Base-by-base conservation (phyloP, 108 stramenopile genomes). In the Phaeodactylum tricornutum region DNA sequence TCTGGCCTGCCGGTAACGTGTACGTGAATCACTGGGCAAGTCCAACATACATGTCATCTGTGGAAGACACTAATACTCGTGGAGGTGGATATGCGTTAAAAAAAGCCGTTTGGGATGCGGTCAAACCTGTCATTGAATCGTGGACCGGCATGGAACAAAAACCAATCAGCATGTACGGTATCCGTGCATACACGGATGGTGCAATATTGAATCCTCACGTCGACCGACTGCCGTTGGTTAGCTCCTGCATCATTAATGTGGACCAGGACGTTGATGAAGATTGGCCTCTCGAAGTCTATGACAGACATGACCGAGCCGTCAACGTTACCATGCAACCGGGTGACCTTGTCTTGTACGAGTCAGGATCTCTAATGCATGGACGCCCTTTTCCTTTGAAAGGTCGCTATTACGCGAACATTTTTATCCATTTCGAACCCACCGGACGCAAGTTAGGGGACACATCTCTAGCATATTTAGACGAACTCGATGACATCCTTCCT, bases 251-350 rank as follows among this genome's bases (percentile, higher is more conserved):
- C 54, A 67, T 95, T 47, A 92, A 89, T 65, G 80, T 93, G 8
- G 87, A 65, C 12, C 86, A 87, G 61, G 92, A 96, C 47, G 83
- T 91, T 12, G 85, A 93, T 30, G 92, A 96, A 52, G 68, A 72
- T 37, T 96, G 95, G 95, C 87, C 87, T 8, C 43, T 96, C 9
- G 92, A 92, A 59, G 87, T 96, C 5, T 83, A 64, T 62, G 92
- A 80, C 47, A 63, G 87, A 47, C 73, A 90, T 44, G 91, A 79
- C 12, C 61, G 66, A 29, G 88, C 86, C 3, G 51, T 61, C 32
- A 69, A 69, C 36, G 67, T 69, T 4, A 69, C 67, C 7, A 64
- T 74, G 62, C 44, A 64, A 19, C 62, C 67, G 15, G 83, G 79
- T 23, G 79, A 85, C 50, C 76, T 81, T 77, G 75, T 81, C 0